Base-by-base conservation (phyloP, 805 yeast genomes). In the Hanseniaspora occidentalis region DNA sequence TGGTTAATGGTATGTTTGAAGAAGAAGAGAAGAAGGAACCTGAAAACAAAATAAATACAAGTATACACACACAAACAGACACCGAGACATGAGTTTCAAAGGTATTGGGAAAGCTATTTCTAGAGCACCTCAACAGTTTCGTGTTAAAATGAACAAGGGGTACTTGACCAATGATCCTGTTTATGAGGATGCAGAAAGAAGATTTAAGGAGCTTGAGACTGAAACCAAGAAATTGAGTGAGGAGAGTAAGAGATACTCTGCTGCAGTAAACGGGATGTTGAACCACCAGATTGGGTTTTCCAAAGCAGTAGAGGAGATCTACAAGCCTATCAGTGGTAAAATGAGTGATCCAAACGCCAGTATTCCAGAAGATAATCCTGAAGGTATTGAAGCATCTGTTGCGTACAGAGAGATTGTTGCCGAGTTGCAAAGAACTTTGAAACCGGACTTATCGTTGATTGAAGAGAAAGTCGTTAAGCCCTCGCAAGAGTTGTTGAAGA, bases 281-380 rank as follows among this genome's bases (percentile, higher is more conserved):
- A 79, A 77, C 43, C 92, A 83, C 60, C 98, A 92, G 60, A 80
- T 89, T 49, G 96, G 89, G 44, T 92, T 88, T 59, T 82, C 95
- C n/a, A 81, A 80, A 54, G 89, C 94, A 3, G 85, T 92, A 62
- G 96, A 88, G 59, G 96, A 88, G 56, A 82, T 92, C 45, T 92
- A 86, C 66, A 85, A 89, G 62, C 98, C 98, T 1, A 92, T 92
- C 45, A 78, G 92, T 42, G 98, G 98, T 34, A 77, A 86, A 46
- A 67, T 83, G 57, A 77, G 92, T 13, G 97, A 92, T 58, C 96
- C 96, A 6, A 83, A 79, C 54, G 75, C 92, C 6, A 61, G 84
- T 2, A 72, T 76, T 36, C 88, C 88, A 0, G 98, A 92, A 57
- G 96, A 94, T 50, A 88, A 88, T 55, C 96, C 96, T 3, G 94